phyloP scores from a whole-genome alignment of 2,329 filamentous ascomycete species.

The Aureobasidium melanogenum region DNA sequence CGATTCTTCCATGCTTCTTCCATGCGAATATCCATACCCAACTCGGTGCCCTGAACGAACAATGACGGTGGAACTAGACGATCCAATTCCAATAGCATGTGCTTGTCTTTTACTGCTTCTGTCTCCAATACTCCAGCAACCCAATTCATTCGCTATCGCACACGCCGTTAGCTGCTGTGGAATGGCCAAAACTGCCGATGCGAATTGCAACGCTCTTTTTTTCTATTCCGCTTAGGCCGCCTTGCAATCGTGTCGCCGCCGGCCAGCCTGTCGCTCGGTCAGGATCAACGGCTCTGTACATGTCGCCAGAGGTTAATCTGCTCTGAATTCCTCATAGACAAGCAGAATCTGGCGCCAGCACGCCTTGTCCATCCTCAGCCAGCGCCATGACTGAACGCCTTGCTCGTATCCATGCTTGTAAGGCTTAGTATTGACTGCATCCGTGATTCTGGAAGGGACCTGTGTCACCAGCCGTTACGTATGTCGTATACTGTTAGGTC shows the following conservation, averaged over 20 bases:
- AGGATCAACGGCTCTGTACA: neutral
- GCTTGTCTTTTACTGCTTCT: conserved; percentile 2
- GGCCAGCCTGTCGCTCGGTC: neutral
- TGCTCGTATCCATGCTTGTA: neutral
- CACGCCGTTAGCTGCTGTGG: neutral
- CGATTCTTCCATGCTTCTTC: conserved; percentile 1
- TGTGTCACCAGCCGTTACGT: neutral
- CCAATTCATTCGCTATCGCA: neutral
- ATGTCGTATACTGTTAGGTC: neutral
- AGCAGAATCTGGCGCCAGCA: neutral
- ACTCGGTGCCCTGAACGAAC: neutral
- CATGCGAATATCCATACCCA: neutral
- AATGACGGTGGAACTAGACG: conserved; percentile 9
- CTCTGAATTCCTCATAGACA: neutral
- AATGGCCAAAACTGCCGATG: conserved; percentile 6
- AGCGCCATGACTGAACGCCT: neutral
- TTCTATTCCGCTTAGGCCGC: neutral
- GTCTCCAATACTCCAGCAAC: neutral
- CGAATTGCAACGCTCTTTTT: conserved; percentile 6
- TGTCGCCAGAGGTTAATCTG: neutral
- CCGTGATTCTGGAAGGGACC: neutral
- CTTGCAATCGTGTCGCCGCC: neutral
- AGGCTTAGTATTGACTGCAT: neutral
- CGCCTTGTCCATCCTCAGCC: neutral
- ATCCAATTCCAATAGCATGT: conserved; percentile 6